Percentiles rank a stretch among this genome's conserved stretches.
phyloP scores from a whole-genome alignment of 2,329 filamentous ascomycete species.

The Endoconidiophora polonica region DNA sequence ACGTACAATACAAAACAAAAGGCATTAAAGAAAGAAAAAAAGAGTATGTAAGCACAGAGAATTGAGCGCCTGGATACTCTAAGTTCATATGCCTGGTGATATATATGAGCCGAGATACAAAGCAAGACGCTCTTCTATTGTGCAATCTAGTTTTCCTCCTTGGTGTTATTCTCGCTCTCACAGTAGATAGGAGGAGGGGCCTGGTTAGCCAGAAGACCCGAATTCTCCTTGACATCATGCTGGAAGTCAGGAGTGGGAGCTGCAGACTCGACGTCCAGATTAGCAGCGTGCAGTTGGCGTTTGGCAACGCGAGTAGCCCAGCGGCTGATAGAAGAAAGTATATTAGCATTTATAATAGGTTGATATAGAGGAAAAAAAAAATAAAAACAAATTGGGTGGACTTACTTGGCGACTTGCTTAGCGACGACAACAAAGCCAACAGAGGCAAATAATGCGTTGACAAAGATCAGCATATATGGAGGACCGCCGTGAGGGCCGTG shows the following conservation, averaged over 20 bases:
- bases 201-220: constrained; percentile 2
- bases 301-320: neutral
- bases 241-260: neutral
- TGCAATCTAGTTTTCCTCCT: neutral
- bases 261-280: neutral
- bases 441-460: constrained; percentile 7
- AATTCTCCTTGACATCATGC: neutral
- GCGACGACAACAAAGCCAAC: constrained; percentile 4
- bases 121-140: neutral
- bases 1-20: no score
- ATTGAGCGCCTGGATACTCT: neutral
- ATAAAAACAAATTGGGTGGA: neutral
- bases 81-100: neutral
- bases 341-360: neutral
- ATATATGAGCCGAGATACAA: neutral
- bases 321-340: neutral
- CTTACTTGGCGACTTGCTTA: constrained; percentile 5
- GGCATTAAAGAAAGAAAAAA: neutral
- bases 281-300: neutral
- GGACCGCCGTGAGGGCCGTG: neutral
- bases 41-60: neutral
- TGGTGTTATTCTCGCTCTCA: neutral
- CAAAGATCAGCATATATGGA: neutral
- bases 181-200: constrained; percentile 3
- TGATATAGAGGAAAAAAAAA: neutral